Conservation (phyloP, 1,139 yeast genomes). For the Blastobotrys illinoisensis region DNA sequence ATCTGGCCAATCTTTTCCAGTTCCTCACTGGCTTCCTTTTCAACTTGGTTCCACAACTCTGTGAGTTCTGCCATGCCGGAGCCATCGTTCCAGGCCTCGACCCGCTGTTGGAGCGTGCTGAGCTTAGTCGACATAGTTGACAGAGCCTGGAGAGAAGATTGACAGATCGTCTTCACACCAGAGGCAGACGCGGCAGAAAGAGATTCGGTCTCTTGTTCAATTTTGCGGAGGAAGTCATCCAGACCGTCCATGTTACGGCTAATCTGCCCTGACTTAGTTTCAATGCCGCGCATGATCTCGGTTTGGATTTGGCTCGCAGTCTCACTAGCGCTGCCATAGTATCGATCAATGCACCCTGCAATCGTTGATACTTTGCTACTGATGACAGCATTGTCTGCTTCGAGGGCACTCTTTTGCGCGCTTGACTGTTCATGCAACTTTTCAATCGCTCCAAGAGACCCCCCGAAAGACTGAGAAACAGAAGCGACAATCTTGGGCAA, state of each 20-base stretch:
- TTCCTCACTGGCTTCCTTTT: neutral
- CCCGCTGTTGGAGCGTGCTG: neutral
- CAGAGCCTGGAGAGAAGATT: constrained; percentile 2
- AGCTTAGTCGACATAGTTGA: constrained; percentile 1
- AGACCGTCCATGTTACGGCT: neutral
- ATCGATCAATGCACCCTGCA: neutral
- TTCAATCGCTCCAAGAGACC: neutral
- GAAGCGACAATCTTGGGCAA: neutral
- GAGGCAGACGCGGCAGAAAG: neutral
- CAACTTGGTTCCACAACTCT: constrained; percentile 6
- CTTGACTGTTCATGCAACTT: neutral
- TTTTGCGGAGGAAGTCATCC: neutral
- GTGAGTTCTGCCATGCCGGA: constrained; percentile 1
- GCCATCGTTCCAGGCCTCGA: neutral
- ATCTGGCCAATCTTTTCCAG: constrained; percentile 3
- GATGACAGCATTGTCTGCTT: neutral
- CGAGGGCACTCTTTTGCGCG: neutral
- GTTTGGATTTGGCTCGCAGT: neutral
- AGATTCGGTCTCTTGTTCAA: neutral
- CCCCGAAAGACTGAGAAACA: neutral
- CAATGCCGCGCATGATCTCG: neutral
- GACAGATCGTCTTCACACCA: neutral
- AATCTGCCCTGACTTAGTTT: neutral
- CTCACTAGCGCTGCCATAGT: neutral
- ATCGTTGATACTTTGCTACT: neutral